These are phyloP conservation scores for Calcarisporium arbuscula DNA, from an alignment of 2,329 filamentous ascomycete genomes.

Conservation along the genomic window DNA sequence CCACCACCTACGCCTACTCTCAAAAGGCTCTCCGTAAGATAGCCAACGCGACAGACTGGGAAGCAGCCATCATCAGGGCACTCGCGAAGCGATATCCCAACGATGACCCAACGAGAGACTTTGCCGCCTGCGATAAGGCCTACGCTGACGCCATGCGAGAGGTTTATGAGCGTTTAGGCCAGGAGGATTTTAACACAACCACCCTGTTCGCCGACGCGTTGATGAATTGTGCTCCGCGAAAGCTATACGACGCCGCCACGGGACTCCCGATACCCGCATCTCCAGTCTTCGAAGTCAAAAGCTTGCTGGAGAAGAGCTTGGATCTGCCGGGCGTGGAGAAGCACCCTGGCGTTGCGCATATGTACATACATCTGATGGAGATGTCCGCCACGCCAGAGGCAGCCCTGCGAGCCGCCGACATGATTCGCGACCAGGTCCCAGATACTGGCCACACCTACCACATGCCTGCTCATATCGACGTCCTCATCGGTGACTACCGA, in stretches of 20 bases:
- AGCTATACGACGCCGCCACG: too few species aligned
- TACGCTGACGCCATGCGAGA: constrained; percentile 33
- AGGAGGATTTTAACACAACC: too few species aligned
- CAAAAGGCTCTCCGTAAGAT: constrained; percentile 17
- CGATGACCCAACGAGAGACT: constrained; percentile 39
- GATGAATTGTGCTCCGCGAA: too few species aligned
- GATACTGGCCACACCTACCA: constrained; percentile 16
- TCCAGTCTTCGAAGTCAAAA: too few species aligned
- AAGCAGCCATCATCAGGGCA: constrained; percentile 58
- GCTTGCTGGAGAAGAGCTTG: too few species aligned
- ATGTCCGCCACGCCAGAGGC: constrained; percentile 16
- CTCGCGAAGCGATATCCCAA: constrained; percentile 55
- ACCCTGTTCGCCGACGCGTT: too few species aligned
- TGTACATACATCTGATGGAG: constrained; percentile 20
- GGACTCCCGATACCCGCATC: too few species aligned
- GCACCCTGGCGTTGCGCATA: constrained; percentile 15
- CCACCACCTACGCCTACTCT: constrained; percentile 23
- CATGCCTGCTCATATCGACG: constrained; percentile 18
- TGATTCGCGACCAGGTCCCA: constrained; percentile 13
- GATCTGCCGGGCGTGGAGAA: too few species aligned
- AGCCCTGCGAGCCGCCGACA: constrained; percentile 14
- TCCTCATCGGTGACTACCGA: too few species aligned
- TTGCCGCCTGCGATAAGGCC: constrained; percentile 30
- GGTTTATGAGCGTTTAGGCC: constrained; percentile 27
- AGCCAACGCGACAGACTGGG: constrained; percentile 25